A percentile compares a stretch with the other conserved stretches of the same genome.
These are phyloP conservation scores for Blastobotrys apis DNA, from an alignment of 1,139 yeast genomes.

Conservation along the genomic window DNA sequence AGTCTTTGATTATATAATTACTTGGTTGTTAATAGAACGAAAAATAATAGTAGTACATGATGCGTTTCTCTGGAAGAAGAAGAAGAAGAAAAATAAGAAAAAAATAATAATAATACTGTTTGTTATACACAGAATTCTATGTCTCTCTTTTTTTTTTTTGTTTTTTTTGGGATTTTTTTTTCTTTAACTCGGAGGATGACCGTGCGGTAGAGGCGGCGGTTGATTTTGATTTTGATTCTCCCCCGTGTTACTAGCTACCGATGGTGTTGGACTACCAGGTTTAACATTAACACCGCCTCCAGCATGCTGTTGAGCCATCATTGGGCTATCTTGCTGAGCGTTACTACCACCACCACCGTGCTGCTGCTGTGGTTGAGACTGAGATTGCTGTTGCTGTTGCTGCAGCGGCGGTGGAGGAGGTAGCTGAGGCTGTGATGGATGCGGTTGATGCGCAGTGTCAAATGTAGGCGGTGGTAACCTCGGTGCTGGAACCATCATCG, in stretches of 20 bases:
- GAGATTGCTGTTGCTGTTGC: conserved; percentile 9
- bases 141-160: not conserved
- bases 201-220: not conserved
- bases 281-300: not conserved
- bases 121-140: not conserved
- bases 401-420: too few relatives aligned
- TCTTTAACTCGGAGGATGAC: not conserved
- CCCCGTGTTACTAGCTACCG: not conserved
- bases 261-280: not conserved
- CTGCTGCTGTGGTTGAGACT: conserved; percentile 23
- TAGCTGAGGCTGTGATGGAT: conserved; percentile 12
- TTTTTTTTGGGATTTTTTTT: not conserved
- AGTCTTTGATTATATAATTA: too few relatives aligned
- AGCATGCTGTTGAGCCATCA: conserved; percentile 1
- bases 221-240: not conserved
- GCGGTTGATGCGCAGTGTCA: conserved; percentile 5
- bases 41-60: too few relatives aligned
- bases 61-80: too few relatives aligned
- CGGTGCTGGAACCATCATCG: conserved; percentile 3
- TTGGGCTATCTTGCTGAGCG: conserved; percentile 15
- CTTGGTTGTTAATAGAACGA: too few relatives aligned
- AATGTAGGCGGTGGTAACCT: not conserved
- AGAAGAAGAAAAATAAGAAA: not conserved
- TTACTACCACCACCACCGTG: too few relatives aligned
- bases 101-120: not conserved